phyloP scores from a whole-genome alignment of 1,284 basidiomycete genomes.

The Earliella scabrosa region DNA sequence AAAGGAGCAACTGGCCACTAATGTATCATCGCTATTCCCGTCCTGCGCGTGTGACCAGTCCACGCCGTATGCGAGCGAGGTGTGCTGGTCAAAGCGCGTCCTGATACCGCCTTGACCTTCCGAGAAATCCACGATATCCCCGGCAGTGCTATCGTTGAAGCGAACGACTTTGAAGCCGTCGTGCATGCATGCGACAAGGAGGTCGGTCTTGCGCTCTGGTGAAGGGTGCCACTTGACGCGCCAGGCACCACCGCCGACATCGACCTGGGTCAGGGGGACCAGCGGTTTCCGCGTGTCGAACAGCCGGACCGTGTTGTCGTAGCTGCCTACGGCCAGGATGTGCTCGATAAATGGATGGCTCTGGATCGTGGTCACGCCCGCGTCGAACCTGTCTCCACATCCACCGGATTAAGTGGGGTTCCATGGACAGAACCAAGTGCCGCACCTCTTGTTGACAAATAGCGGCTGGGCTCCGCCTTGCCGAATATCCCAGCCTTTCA shows the following conservation, averaged over 20 bases:
- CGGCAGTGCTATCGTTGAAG: conserved; percentile 40
- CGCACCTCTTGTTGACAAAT: conserved; percentile 77
- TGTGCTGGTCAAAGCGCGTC: conserved; percentile 77
- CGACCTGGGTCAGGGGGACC: conserved; percentile 60
- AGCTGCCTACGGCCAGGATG: conserved; percentile 92
- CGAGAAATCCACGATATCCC: background rate
- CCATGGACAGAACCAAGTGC: no score
- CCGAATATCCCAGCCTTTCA: conserved; percentile 94
- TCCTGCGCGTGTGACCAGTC: conserved; percentile 80
- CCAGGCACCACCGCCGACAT: conserved; percentile 94
- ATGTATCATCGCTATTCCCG: conserved; percentile 39
- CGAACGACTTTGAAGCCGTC: conserved; percentile 89
- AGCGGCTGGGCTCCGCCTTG: conserved; percentile 63
- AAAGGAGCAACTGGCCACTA: conserved; percentile 93
- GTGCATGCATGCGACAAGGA: conserved; percentile 96
- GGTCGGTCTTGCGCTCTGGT: conserved; percentile 57
- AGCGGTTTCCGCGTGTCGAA: conserved; percentile 83
- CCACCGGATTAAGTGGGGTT: no score
- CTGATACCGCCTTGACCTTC: conserved; percentile 43
- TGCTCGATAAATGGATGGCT: conserved; percentile 82
- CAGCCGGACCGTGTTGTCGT: conserved; percentile 82
- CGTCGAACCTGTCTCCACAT: conserved; percentile 77
- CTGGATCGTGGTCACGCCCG: conserved; percentile 92
- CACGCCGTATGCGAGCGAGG: conserved; percentile 91
- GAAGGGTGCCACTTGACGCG: conserved; percentile 94